Evolutionary conservation across 768 basidiomycete genomes (phyloP).

Genomic region (Strobilomyces echinocephalus): DNA sequence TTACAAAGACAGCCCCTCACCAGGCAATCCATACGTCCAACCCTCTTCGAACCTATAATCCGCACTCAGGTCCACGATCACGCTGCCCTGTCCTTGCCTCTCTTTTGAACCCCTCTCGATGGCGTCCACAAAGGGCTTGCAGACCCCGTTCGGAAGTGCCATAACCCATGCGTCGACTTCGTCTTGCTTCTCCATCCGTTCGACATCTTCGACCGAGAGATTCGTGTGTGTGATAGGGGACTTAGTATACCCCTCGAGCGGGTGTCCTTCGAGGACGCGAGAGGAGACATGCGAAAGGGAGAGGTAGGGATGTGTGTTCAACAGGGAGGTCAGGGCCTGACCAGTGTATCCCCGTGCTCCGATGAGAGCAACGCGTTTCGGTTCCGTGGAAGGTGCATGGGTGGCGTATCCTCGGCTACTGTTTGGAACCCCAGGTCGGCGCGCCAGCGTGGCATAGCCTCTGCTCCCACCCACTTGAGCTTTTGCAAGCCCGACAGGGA

Average conservation of each 20-base stretch:
- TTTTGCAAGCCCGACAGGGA: constrained; percentile 46
- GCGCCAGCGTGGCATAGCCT: constrained; percentile 22
- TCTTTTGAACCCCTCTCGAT: constrained; percentile 70
- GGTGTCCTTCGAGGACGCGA: constrained; percentile 81
- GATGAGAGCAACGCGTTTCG: constrained; percentile 90
- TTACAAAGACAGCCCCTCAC: constrained; percentile 60
- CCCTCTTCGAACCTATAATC: constrained; percentile 92
- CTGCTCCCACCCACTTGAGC: constrained; percentile 21
- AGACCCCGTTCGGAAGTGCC: constrained; percentile 96
- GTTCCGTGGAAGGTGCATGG: constrained; percentile 52
- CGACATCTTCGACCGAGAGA: constrained; percentile 72
- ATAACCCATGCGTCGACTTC: constrained; percentile 98
- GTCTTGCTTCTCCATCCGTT: constrained; percentile 81
- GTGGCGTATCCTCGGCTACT: constrained; percentile 79
- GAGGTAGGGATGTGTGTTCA: constrained; percentile 84
- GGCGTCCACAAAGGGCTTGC: constrained; percentile 96
- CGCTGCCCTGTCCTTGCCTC: constrained; percentile 49
- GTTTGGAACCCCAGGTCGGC: constrained; percentile 34
- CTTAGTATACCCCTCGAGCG: constrained; percentile 80
- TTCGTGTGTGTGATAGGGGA: constrained; percentile 70
- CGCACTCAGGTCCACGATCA: constrained; percentile 88
- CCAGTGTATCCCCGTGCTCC: constrained; percentile 97
- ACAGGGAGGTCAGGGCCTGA: constrained; percentile 81
- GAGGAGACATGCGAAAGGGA: constrained; percentile 94
- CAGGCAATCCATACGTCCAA: constrained; percentile 98